These are phyloP conservation scores for Keqinozyma sinolaborantium DNA, from an alignment of 1,139 yeast genomes.

Conservation along the genomic window DNA sequence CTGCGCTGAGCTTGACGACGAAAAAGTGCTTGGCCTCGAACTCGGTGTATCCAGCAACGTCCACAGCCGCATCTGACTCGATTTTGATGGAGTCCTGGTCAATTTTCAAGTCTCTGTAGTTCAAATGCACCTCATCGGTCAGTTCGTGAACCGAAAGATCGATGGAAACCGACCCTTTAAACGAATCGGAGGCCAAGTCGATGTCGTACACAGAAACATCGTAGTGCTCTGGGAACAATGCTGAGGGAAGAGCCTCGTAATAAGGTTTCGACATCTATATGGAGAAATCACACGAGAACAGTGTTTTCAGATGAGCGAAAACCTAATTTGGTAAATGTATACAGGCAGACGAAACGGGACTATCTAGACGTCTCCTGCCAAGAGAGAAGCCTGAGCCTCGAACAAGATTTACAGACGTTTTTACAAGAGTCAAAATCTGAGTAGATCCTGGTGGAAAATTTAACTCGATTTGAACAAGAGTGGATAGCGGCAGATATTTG, in stretches of 20 bases:
- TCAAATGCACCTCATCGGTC: constrained; percentile 39
- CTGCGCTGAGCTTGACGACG: constrained; percentile 18
- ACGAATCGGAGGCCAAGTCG: constrained; percentile 29
- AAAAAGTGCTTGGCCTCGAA: constrained; percentile 23
- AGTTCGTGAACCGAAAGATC: constrained; percentile 26
- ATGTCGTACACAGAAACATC: constrained; percentile 35
- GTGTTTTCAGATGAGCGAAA: too few relatives aligned
- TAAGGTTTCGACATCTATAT: constrained; percentile 17
- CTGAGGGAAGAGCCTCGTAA: constrained; percentile 44
- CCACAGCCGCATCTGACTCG: constrained; percentile 5
- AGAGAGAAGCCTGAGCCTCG: too few relatives aligned
- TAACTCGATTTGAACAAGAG: too few relatives aligned
- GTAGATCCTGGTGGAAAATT: too few relatives aligned
- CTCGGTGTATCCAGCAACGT: constrained; percentile 16
- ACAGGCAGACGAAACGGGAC: too few relatives aligned
- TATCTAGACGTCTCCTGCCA: too few relatives aligned
- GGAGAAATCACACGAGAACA: too few relatives aligned
- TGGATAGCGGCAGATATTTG: too few relatives aligned
- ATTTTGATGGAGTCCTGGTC: constrained; percentile 12
- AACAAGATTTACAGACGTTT: too few relatives aligned
- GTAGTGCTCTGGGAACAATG: constrained; percentile 42
- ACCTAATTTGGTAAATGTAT: too few relatives aligned
- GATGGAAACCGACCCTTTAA: constrained; percentile 39
- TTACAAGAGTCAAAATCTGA: too few relatives aligned
- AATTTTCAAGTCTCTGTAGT: constrained; percentile 35